Evolutionary conservation across 495 filamentous ascomycete species (phyloP), one percentile per base, ranked within the genome.

Genomic region (Talaromyces stipitatus): DNA sequence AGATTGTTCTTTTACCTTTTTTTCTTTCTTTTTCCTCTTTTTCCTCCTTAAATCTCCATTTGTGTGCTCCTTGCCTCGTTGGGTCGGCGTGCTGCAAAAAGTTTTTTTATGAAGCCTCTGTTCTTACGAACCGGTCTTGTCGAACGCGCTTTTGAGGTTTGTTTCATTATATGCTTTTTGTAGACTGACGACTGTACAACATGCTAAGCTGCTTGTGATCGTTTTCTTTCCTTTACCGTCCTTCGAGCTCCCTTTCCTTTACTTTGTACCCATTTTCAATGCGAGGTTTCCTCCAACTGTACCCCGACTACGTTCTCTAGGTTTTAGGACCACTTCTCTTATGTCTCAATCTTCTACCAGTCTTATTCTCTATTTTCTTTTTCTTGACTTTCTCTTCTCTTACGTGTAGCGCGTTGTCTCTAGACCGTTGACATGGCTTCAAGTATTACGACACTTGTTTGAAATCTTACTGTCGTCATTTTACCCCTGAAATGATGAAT

Each of bases 11-110:
- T 57, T 58, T 30, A 30, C 56, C 54, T 53, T 57, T 58, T 47
- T 59, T 54, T 41, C 38, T 45, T 56, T 53, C 55, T 60, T 38
- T 27, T 46, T 48, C 41, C 33, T 55, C 56, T 54, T 59, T 56
- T 57, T 29, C 36, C 51, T 55, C 53, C 58, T 54, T 61, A 48
- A 12, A 45, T 58, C 55, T 55, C 54, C 63, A 68, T 71, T 66
- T 63, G 60, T 62, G 54, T 62, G 62, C 60, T 69, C 66, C 73
- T 72, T 48, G 45, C 45, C 64, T 66, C 65, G 69, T 66, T 75
- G 75, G 75, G 75, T 69, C 74, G 73, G 73, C 73, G 68, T 69
- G 75, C 63, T 76, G 73, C 72, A 69, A 72, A 78, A 76, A 76
- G 73, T 72, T 76, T 64, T 65, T 61, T 69, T 67, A 57, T 68